These are phyloP conservation scores for Spencermartinsiella ligniputridi DNA, from an alignment of 1,139 yeast genomes.

Conservation along the genomic window DNA sequence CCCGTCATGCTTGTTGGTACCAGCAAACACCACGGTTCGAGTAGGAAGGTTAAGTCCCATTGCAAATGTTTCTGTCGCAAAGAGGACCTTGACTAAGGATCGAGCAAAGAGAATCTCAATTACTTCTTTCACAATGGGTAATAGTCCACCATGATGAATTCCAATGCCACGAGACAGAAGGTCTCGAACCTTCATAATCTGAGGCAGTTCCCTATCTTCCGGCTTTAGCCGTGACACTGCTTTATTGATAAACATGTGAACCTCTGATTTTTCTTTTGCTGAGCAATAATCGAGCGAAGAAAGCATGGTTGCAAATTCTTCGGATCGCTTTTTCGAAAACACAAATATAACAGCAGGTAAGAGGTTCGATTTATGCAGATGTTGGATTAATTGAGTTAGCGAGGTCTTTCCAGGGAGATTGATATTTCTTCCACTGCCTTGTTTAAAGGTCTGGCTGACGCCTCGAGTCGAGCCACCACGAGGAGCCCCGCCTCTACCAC, in stretches of 20 bases:
- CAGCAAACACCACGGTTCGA: slow-evolving; percentile 88
- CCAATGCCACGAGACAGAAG: slow-evolving; percentile 89
- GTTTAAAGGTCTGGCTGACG: background rate
- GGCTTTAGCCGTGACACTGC: slow-evolving; percentile 83
- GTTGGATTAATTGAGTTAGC: slow-evolving; percentile 56
- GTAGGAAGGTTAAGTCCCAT: slow-evolving; percentile 98
- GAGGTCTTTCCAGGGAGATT: slow-evolving; percentile 64
- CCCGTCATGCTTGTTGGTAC: slow-evolving; percentile 86
- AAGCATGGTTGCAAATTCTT: slow-evolving; percentile 81
- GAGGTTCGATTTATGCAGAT: slow-evolving; percentile 58
- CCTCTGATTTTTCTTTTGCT: slow-evolving; percentile 80
- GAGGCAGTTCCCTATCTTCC: slow-evolving; percentile 92
- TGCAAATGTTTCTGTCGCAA: slow-evolving; percentile 98
- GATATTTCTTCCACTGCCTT: slow-evolving; percentile 26
- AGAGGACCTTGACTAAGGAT: slow-evolving; percentile 79
- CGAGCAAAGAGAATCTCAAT: slow-evolving; percentile 88
- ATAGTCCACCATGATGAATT: slow-evolving; percentile 93
- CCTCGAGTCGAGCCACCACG: slow-evolving; percentile 29
- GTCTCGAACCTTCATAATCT: slow-evolving; percentile 75
- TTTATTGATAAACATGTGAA: slow-evolving; percentile 86
- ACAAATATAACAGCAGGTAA: slow-evolving; percentile 92
- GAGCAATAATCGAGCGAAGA: slow-evolving; percentile 73
- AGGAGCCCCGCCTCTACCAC: slow-evolving; percentile 31
- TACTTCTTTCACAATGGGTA: slow-evolving; percentile 93
- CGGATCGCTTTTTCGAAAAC: slow-evolving; percentile 89